Conservation (phyloP, 2,329 filamentous ascomycete genomes). For the Trichoderma citrinoviride region DNA sequence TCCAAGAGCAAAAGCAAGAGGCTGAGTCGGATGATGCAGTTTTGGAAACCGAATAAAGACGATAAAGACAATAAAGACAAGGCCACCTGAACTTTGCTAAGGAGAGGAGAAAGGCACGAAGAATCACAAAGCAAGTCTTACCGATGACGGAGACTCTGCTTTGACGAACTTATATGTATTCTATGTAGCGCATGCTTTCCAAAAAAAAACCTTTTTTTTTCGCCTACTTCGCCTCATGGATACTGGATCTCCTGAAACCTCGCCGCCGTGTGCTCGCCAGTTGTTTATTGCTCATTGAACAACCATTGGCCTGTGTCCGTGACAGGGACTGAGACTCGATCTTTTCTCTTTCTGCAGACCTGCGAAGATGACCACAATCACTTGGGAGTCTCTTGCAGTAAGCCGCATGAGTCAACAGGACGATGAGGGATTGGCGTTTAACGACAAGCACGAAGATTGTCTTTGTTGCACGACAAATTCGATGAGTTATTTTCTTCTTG, state of each 20-base stretch:
- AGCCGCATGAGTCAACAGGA: not conserved
- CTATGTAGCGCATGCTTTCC: constrained; percentile 37
- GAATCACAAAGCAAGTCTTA: constrained; percentile 12
- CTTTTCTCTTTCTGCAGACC: not conserved
- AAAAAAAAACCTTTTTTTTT: not conserved
- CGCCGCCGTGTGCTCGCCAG: constrained; percentile 8
- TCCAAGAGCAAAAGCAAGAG: constrained; percentile 63
- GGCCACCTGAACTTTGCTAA: constrained; percentile 27
- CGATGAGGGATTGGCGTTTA: constrained; percentile 22
- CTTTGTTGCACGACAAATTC: constrained; percentile 34
- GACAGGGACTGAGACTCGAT: not conserved
- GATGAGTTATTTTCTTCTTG: not conserved
- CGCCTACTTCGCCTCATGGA: constrained; percentile 11
- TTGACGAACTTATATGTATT: constrained; percentile 40
- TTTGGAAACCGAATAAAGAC: constrained; percentile 66
- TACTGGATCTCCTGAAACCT: constrained; percentile 16
- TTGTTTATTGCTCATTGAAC: constrained; percentile 1
- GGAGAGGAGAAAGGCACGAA: constrained; percentile 2
- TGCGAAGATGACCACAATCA: not conserved
- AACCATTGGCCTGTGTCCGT: not conserved
- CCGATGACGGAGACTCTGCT: constrained; percentile 23
- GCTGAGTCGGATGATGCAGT: constrained; percentile 72
- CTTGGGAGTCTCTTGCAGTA: not conserved
- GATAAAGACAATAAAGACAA: constrained; percentile 24
- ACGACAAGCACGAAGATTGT: constrained; percentile 38